phyloP scores from a whole-genome alignment of 2,329 filamentous ascomycete species.

The Penicillium sp. region DNA sequence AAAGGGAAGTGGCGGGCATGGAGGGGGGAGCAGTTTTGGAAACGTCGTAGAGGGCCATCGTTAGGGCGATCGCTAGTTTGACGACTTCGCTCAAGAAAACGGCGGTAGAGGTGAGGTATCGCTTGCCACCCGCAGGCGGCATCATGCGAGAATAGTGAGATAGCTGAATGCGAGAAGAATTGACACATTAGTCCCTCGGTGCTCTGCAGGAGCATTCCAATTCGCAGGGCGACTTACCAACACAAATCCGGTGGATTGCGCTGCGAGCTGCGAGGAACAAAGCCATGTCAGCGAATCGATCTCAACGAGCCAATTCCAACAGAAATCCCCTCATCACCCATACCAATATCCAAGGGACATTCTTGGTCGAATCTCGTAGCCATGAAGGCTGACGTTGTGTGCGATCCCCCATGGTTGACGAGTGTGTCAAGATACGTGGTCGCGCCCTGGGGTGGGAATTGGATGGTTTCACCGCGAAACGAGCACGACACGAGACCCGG shows the following conservation, averaged over 20 bases:
- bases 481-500: background rate
- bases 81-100: conserved; percentile 92
- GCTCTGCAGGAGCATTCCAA: background rate
- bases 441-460: conserved; percentile 5
- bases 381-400: conserved; percentile 35
- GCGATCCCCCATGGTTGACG: conserved; percentile 36
- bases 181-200: conserved; percentile 11
- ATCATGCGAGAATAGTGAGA: conserved; percentile 96
- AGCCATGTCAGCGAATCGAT: conserved; percentile 11
- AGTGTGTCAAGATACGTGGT: conserved; percentile 4
- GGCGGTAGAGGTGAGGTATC: conserved; percentile 91
- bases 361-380: conserved; percentile 35
- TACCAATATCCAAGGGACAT: conserved; percentile 45
- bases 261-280: conserved; percentile 38
- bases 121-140: conserved; percentile 78
- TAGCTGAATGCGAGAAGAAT: conserved; percentile 56
- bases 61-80: conserved; percentile 83
- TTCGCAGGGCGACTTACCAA: conserved; percentile 37
- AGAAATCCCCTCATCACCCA: conserved; percentile 12
- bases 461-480: conserved; percentile 13
- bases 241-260: conserved; percentile 47
- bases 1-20: conserved; percentile 76
- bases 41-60: conserved; percentile 84
- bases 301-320: background rate
- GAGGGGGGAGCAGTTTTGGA: conserved; percentile 75